Percentiles rank a stretch among this genome's conserved stretches.
Conservation (phyloP, 2,329 filamentous ascomycete species). For the Colletotrichum sp. region DNA sequence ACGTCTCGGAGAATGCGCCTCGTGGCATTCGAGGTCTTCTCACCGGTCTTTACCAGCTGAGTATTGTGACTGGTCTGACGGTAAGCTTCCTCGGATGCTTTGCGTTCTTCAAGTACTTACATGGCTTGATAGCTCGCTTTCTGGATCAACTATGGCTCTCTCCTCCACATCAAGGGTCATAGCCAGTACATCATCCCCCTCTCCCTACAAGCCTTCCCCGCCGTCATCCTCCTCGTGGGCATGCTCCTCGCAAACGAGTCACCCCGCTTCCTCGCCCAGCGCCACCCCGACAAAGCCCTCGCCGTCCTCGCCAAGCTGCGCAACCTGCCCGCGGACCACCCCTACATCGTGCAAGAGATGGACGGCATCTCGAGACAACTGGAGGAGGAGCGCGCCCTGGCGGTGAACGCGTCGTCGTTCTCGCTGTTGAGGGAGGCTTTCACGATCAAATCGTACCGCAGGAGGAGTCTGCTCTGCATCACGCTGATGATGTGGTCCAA, state of each 20-base stretch:
- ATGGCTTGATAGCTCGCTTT: slow-evolving; percentile 40
- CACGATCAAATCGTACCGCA: slow-evolving; percentile 24
- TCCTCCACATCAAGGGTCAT: slow-evolving; percentile 24
- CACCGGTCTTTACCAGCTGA: slow-evolving; percentile 56
- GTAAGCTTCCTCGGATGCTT: too few relatives aligned
- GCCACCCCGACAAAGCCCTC: slow-evolving; percentile 70
- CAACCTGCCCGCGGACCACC: slow-evolving; percentile 39
- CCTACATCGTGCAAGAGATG: slow-evolving; percentile 40
- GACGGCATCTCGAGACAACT: slow-evolving; percentile 27
- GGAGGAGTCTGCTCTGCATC: slow-evolving; percentile 27
- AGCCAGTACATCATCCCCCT: slow-evolving; percentile 48
- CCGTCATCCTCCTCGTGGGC: slow-evolving; percentile 35
- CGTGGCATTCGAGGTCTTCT: slow-evolving; percentile 55
- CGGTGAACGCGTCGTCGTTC: neutral
- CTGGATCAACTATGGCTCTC: slow-evolving; percentile 35
- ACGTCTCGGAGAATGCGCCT: slow-evolving; percentile 63
- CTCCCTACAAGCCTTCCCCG: slow-evolving; percentile 45
- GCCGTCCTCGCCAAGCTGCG: slow-evolving; percentile 59
- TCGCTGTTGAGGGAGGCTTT: slow-evolving; percentile 22
- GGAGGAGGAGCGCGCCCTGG: slow-evolving; percentile 22
- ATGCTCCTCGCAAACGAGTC: slow-evolving; percentile 42
- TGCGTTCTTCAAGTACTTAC: too few relatives aligned
- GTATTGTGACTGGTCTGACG: slow-evolving; percentile 55
- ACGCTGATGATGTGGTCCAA: slow-evolving; percentile 28
- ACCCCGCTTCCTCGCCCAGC: slow-evolving; percentile 47